A percentile compares a stretch with the other conserved stretches of the same genome.
Evolutionary conservation across 495 filamentous ascomycete species (phyloP).

Genomic region (Thozetella sp.): DNA sequence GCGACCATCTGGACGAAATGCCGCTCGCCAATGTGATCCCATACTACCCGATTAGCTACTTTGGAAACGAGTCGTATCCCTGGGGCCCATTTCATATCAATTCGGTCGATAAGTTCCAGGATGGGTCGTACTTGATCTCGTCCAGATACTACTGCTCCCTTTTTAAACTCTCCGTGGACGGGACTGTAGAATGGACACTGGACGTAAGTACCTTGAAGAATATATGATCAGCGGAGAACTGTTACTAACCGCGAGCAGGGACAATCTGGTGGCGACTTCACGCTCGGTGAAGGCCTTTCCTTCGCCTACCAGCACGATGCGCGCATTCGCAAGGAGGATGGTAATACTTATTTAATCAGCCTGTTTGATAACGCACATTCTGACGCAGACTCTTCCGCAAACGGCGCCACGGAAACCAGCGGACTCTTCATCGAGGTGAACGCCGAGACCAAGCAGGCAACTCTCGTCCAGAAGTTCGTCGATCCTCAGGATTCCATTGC

Average conservation of each 20-base stretch:
- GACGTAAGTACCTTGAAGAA: not conserved
- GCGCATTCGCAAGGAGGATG: conserved; percentile 6
- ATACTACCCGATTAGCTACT: conserved; percentile 14
- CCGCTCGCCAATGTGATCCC: conserved; percentile 12
- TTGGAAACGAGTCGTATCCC: conserved; percentile 13
- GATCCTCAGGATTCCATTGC: conserved; percentile 12
- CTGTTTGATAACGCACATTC: conserved; percentile 18
- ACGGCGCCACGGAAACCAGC: conserved; percentile 7
- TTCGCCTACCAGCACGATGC: conserved; percentile 19
- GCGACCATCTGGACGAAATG: conserved; percentile 12
- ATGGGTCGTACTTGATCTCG: conserved; percentile 17
- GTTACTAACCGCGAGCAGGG: conserved; percentile 9
- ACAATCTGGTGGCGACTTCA: conserved; percentile 14
- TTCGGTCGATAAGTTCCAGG: conserved; percentile 14
- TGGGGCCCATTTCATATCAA: conserved; percentile 20
- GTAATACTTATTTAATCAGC: conserved; percentile 11
- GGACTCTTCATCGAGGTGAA: conserved; percentile 10
- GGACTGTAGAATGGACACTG: conserved; percentile 6
- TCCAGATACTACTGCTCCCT: conserved; percentile 17
- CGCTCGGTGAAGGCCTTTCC: conserved; percentile 9
- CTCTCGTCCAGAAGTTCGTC: conserved; percentile 4
- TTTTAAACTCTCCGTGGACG: conserved; percentile 14
- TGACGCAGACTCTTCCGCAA: conserved; percentile 7
- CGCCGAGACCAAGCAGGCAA: conserved; percentile 12
- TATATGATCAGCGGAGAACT: not conserved